Percentiles rank a stretch among this genome's conserved stretches.
phyloP scores from a whole-genome alignment of 1,139 yeast species.

The Yamadazyma sp. region DNA sequence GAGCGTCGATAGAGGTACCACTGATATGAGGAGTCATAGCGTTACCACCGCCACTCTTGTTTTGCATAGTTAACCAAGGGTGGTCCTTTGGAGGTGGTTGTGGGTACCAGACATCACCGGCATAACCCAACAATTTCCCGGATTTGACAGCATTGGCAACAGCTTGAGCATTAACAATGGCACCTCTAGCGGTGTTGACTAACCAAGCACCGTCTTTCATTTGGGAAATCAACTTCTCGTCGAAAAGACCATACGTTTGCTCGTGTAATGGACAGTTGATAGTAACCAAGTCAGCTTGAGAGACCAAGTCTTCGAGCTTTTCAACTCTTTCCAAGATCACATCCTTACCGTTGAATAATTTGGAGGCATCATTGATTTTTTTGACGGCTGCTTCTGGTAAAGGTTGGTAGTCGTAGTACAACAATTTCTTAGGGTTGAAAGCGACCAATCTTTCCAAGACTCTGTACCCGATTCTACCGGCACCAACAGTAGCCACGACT shows the following conservation, averaged over 20 bases:
- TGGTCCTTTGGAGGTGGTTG: slow-evolving; percentile 79
- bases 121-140: slow-evolving; percentile 76
- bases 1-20: slow-evolving; percentile 82
- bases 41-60: slow-evolving; percentile 70
- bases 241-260: slow-evolving; percentile 62
- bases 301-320: slow-evolving; percentile 64
- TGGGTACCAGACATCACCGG: slow-evolving; percentile 83
- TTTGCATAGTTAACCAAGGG: slow-evolving; percentile 74
- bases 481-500: slow-evolving; percentile 76
- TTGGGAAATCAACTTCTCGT: slow-evolving; percentile 65
- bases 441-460: slow-evolving; percentile 72
- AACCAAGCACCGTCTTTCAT: slow-evolving; percentile 78
- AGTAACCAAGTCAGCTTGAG: slow-evolving; percentile 72
- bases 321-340: slow-evolving; percentile 58
- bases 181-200: slow-evolving; percentile 86
- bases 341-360: slow-evolving; percentile 38
- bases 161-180: slow-evolving; percentile 69
- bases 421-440: slow-evolving; percentile 71
- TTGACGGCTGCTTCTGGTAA: slow-evolving; percentile 58
- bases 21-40: slow-evolving; percentile 86
- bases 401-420: slow-evolving; percentile 75
- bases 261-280: slow-evolving; percentile 80
- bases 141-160: slow-evolving; percentile 71
- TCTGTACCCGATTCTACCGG: slow-evolving; percentile 80
- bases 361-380: slow-evolving; percentile 45